A percentile compares a stretch with the other conserved stretches of the same genome.
Conservation (phyloP, 2,329 filamentous ascomycete species). For the Helotiales sp. region DNA sequence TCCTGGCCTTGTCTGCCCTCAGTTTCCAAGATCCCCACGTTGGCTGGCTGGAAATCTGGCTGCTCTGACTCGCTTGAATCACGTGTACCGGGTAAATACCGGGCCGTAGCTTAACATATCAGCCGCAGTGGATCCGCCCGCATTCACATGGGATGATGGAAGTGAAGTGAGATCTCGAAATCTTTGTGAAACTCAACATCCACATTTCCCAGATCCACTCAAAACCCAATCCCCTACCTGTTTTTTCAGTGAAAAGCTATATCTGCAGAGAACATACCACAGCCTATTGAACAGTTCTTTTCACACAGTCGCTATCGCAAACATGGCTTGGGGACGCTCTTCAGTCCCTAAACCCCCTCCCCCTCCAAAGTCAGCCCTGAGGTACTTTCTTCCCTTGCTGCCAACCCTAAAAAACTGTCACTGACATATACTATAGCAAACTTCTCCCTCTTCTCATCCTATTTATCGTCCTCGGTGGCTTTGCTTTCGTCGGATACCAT, state of each 20-base stretch:
- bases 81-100: neutral
- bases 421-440: slow-evolving; percentile 45
- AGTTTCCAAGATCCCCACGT: slow-evolving; percentile 7
- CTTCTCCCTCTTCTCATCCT: slow-evolving; percentile 71
- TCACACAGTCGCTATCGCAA: slow-evolving; percentile 24
- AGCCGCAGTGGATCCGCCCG: slow-evolving; percentile 6
- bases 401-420: neutral
- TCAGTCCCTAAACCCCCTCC: slow-evolving; percentile 37
- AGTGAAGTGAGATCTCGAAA: neutral
- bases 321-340: slow-evolving; percentile 45
- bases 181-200: slow-evolving; percentile 11
- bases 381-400: slow-evolving; percentile 31
- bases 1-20: slow-evolving; percentile 19
- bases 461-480: slow-evolving; percentile 59
- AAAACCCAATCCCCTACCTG: neutral
- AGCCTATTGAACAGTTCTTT: slow-evolving; percentile 1
- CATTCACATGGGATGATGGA: slow-evolving; percentile 12
- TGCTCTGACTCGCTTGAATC: slow-evolving; percentile 5
- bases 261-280: neutral
- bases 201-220: neutral
- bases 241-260: neutral
- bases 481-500: slow-evolving; percentile 72
- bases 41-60: slow-evolving; percentile 22
- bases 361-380: slow-evolving; percentile 43
- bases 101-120: neutral